Evolutionary conservation across 2,329 filamentous ascomycete species (phyloP), one percentile per base, ranked within the genome.

Genomic region (Escovopsis weberi): DNA sequence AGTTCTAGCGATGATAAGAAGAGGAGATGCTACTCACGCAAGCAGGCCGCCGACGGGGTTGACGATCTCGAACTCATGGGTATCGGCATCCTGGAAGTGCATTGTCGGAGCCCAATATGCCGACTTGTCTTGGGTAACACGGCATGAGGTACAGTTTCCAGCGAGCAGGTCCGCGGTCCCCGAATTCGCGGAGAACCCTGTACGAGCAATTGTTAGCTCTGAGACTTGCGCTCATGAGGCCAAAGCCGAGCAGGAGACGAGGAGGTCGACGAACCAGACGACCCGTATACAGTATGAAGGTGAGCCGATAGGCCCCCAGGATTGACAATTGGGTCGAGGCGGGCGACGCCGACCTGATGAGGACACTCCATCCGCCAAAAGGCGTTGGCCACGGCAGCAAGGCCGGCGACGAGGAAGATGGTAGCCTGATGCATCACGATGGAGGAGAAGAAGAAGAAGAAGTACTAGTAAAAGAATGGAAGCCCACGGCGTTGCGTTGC

Each of bases 301-400:
- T 94, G 87, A 45, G 68, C 58, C 9, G 79, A 74, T 32, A 76
- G 48, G 18, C 55, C 52, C 40, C 76, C 79, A 3, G 72, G 72
- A 45, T 75, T 70, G 43, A 91, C 69, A 43, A 94, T 68, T 15
- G 86, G 86, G 56, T 94, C 86, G 35, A 94, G 68, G 44, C 85
- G 75, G 40, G 77, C 82, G 44, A 85, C 59, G 48, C 78, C 84
- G 50, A 78, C 68, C 38, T 74, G 72, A 43, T 78, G 79, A 51
- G 75, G 81, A 62, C 86, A 94, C 53, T 85, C 82, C 73, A 94
- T 83, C 57, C 87, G 85, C 85, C 85, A 94, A 63, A 94, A 94
- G 46, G 82, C 87, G 51, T 72, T 57, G 38, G 68, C 70, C 44
- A 63, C 51, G 35, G 57, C 56, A 33, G 63, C 48, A 28, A 65